Conservation (phyloP, 192 early-diverging fungal species). For the Podila clonocystis region DNA sequence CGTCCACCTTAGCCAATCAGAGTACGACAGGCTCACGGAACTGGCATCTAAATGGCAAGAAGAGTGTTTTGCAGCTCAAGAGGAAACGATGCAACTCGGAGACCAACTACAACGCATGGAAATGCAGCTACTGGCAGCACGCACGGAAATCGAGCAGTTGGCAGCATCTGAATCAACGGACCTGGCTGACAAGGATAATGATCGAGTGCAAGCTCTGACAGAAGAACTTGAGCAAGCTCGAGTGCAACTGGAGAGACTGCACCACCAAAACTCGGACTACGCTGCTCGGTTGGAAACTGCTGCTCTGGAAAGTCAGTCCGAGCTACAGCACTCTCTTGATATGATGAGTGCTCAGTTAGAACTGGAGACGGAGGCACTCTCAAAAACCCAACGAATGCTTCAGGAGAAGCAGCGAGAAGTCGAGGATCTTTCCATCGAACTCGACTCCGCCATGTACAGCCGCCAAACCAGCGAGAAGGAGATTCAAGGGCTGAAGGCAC, state of each 20-base stretch:
- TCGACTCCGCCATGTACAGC: not conserved
- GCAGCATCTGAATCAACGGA: not conserved
- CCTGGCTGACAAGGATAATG: not conserved
- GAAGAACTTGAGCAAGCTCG: not conserved
- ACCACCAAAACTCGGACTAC: not conserved
- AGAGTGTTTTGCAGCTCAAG: conserved; percentile 23
- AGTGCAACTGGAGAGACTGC: conserved; percentile 10
- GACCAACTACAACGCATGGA: conserved; percentile 12
- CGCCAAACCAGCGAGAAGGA: not conserved
- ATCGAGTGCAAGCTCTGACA: not conserved
- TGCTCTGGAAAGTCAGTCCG: not conserved
- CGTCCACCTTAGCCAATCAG: not conserved
- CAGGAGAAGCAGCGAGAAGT: conserved; percentile 1
- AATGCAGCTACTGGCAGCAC: conserved; percentile 28
- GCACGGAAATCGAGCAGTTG: conserved; percentile 13
- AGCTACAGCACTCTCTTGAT: not conserved
- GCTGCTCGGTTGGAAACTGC: conserved; percentile 1
- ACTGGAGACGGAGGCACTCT: not conserved
- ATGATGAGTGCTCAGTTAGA: not conserved
- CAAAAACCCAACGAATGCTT: not conserved
- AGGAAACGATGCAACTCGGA: conserved; percentile 25
- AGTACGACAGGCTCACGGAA: not conserved
- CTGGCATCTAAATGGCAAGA: conserved; percentile 23
- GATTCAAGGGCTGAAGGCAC: not conserved
- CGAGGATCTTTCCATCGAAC: not conserved